Evolutionary conservation across 2,329 filamentous ascomycete species (phyloP).

Genomic region (Meredithiella fracta): DNA sequence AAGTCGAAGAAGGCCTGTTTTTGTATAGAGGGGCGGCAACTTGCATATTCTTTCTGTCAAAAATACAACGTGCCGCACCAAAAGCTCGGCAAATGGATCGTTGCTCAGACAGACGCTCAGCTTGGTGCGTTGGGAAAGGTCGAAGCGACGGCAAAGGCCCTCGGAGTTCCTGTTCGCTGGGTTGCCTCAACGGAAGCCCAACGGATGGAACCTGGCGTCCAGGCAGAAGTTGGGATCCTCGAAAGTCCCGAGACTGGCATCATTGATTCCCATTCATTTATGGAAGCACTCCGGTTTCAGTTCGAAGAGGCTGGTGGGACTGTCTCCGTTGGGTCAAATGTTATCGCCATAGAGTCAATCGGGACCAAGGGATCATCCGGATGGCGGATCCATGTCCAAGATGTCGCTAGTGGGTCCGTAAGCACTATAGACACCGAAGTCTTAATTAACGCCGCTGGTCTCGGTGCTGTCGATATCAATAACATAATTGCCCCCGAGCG

Average conservation of each 20-base stretch:
- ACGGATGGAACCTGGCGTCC: constrained; percentile 56
- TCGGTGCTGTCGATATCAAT: constrained; percentile 57
- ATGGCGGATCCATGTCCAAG: constrained; percentile 49
- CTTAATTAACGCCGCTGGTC: constrained; percentile 71
- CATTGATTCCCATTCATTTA: constrained; percentile 69
- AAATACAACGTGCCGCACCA: constrained; percentile 50
- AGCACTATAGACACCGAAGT: constrained; percentile 55
- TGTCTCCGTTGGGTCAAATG: constrained; percentile 50
- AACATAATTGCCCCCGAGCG: constrained; percentile 57
- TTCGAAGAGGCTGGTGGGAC: constrained; percentile 66
- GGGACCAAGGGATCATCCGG: constrained; percentile 34
- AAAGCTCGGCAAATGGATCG: constrained; percentile 83
- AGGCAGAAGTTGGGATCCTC: constrained; percentile 55
- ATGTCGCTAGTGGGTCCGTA: constrained; percentile 28
- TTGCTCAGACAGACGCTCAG: constrained; percentile 65
- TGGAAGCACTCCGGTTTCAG: constrained; percentile 61
- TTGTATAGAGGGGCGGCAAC: constrained; percentile 59
- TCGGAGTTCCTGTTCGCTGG: constrained; percentile 56
- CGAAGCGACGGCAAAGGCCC: constrained; percentile 23
- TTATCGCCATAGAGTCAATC: constrained; percentile 40
- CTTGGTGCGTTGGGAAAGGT: constrained; percentile 41
- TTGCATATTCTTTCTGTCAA: constrained; percentile 66
- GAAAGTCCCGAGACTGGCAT: constrained; percentile 80
- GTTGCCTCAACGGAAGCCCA: constrained; percentile 45
- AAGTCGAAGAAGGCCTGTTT: constrained; percentile 64